Conservation (phyloP, 306 rosid genomes). For the Mimosa pudica region DNA sequence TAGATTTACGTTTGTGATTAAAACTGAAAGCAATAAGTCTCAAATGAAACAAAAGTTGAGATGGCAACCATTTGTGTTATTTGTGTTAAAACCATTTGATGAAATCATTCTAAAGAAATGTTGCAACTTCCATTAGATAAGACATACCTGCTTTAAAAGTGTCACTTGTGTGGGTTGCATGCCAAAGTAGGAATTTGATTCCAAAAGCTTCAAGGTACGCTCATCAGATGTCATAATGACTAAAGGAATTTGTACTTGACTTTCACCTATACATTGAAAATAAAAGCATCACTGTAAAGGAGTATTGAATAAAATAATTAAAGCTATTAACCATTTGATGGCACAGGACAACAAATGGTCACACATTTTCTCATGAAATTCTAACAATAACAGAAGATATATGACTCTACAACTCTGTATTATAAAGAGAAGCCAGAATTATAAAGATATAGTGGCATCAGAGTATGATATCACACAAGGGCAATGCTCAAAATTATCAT, state of each 20-base stretch:
- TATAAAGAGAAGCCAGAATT: too few relatives aligned
- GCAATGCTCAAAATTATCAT: too few relatives aligned
- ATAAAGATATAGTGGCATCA: too few relatives aligned
- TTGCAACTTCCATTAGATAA: conserved; percentile 24
- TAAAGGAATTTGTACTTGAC: conserved; percentile 59
- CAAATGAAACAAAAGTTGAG: too few relatives aligned
- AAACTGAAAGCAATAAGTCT: too few relatives aligned
- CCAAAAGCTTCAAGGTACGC: conserved; percentile 65
- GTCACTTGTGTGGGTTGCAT: conserved; percentile 92
- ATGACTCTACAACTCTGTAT: conserved; percentile 18
- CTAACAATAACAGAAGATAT: conserved; percentile 22
- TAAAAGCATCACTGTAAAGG: conserved; percentile 29
- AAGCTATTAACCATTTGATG: not conserved
- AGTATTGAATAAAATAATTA: conserved; percentile 29
- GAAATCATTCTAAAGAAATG: conserved; percentile 29
- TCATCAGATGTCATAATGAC: conserved; percentile 95
- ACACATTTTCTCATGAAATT: conserved; percentile 14
- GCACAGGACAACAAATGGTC: conserved; percentile 11
- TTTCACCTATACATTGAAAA: conserved; percentile 55
- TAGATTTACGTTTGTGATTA: too few relatives aligned
- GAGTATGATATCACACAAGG: too few relatives aligned
- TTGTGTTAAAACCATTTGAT: conserved; percentile 14
- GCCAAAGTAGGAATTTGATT: conserved; percentile 86
- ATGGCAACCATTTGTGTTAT: not conserved
- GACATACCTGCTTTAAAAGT: conserved; percentile 91